phyloP scores from a whole-genome alignment of 768 basidiomycete species.

The Boletus bicolor region DNA sequence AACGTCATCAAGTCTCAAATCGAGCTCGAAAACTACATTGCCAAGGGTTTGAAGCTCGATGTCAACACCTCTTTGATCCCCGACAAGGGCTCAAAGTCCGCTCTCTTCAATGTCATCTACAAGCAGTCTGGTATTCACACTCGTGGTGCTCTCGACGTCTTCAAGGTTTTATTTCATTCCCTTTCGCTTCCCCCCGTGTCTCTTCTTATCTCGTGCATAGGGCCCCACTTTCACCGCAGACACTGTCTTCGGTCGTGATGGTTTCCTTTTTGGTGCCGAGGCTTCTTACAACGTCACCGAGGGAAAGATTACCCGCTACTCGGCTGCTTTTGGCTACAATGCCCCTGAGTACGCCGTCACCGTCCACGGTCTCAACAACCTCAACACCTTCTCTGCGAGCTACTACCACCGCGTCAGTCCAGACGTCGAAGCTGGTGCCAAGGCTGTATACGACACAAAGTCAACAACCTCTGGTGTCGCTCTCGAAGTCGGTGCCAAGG shows the following conservation, averaged over 20 bases:
- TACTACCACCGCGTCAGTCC: slow-evolving; percentile 96
- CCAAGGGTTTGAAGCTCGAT: slow-evolving; percentile 97
- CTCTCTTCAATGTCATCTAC: slow-evolving; percentile 80
- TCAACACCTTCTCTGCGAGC: slow-evolving; percentile 89
- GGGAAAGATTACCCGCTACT: slow-evolving; percentile 89
- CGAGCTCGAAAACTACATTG: slow-evolving; percentile 96
- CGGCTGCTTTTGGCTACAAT: slow-evolving; percentile 89
- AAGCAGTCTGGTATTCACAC: slow-evolving; percentile 96
- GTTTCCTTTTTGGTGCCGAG: slow-evolving; percentile 96
- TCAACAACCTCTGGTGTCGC: slow-evolving; percentile 79
- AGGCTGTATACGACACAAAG: slow-evolving; percentile 96
- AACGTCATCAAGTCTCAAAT: slow-evolving; percentile 90
- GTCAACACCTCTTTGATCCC: slow-evolving; percentile 79
- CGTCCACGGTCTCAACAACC: slow-evolving; percentile 90
- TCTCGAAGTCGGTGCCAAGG: slow-evolving; percentile 95
- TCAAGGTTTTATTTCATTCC: slow-evolving; percentile 64
- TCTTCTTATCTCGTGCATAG: slow-evolving; percentile 38
- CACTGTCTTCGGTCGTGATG: slow-evolving; percentile 92
- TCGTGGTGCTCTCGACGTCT: slow-evolving; percentile 84
- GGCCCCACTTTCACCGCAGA: slow-evolving; percentile 98
- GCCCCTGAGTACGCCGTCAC: slow-evolving; percentile 96
- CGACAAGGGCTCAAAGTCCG: slow-evolving; percentile 82
- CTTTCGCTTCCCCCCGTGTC: background rate
- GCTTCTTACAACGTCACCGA: slow-evolving; percentile 95
- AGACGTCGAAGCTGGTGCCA: slow-evolving; percentile 93